Conservation (phyloP, 768 basidiomycete species). For the Pleurotus eryngii region DNA sequence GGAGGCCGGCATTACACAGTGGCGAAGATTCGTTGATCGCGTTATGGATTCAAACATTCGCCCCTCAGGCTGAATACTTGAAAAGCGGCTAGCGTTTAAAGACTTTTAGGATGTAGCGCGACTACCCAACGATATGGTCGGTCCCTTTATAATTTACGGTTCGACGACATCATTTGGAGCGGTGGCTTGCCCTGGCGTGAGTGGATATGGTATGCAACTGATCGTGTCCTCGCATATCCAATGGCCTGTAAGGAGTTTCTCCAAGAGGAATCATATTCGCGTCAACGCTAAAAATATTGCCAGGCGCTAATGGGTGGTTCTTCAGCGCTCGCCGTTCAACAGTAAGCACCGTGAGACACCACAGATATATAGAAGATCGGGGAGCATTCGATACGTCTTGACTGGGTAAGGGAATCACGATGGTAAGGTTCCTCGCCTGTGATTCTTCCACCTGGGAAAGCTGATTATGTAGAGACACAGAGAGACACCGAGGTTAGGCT, state of each 20-base stretch:
- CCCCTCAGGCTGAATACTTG: neutral
- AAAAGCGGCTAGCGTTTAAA: neutral
- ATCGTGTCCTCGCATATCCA: neutral
- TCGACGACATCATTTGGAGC: neutral
- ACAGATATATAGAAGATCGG: neutral
- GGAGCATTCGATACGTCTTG: neutral
- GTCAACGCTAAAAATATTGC: neutral
- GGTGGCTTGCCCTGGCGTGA: constrained; percentile 1
- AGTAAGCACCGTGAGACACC: neutral
- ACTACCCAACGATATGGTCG: constrained; percentile 1
- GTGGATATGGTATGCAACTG: neutral
- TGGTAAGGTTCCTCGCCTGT: constrained; percentile 7
- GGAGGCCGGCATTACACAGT: no score
- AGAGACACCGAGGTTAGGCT: constrained; percentile 7
- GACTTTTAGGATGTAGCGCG: neutral
- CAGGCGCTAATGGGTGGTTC: neutral
- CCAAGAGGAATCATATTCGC: neutral
- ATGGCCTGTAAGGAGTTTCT: neutral
- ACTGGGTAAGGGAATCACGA: constrained; percentile 4
- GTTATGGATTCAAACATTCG: no score
- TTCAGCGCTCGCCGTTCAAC: neutral
- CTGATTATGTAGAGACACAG: constrained; percentile 4
- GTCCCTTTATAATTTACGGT: neutral
- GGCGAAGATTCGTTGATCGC: neutral
- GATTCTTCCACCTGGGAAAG: constrained; percentile 6